phyloP scores from a whole-genome alignment of 2,329 filamentous ascomycete species.

The Pestalotiopsis sp. region DNA sequence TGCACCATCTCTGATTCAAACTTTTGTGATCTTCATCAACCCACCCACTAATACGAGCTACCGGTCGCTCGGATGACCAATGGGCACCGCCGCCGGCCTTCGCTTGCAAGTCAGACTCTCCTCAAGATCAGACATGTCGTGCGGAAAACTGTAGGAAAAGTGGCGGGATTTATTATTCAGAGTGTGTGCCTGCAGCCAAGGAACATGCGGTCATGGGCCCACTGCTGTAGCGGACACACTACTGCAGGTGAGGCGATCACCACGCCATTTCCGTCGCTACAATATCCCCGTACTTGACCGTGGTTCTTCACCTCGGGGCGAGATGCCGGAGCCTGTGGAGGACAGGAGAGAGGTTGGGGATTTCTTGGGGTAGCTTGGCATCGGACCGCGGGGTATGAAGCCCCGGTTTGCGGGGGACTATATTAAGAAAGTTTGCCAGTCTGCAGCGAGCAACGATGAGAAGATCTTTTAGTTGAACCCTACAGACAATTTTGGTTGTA shows the following conservation, averaged over 20 bases:
- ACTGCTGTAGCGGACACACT: not conserved
- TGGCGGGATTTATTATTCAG: not conserved
- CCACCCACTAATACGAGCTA: not conserved
- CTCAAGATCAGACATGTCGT: not conserved
- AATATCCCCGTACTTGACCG: not conserved
- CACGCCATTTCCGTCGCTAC: not conserved
- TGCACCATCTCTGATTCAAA: not conserved
- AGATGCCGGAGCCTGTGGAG: not conserved
- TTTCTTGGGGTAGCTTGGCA: conserved; percentile 3
- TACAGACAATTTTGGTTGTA: not conserved
- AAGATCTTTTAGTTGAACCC: not conserved
- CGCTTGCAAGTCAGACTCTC: not conserved
- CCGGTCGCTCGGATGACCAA: not conserved
- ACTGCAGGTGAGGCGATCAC: conserved; percentile 10
- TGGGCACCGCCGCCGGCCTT: not conserved
- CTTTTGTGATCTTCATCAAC: not conserved
- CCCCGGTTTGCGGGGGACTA: not conserved
- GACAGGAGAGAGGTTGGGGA: not conserved
- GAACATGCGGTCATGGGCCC: not conserved
- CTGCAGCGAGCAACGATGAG: not conserved
- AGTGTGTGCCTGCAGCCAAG: not conserved
- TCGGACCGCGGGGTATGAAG: not conserved
- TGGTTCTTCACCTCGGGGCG: not conserved
- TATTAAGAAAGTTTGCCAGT: not conserved
- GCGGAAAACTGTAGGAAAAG: conserved; percentile 5